These are phyloP conservation scores for Fusarium tjaetaba DNA, from an alignment of 2,329 filamentous ascomycete species.

Conservation along the genomic window DNA sequence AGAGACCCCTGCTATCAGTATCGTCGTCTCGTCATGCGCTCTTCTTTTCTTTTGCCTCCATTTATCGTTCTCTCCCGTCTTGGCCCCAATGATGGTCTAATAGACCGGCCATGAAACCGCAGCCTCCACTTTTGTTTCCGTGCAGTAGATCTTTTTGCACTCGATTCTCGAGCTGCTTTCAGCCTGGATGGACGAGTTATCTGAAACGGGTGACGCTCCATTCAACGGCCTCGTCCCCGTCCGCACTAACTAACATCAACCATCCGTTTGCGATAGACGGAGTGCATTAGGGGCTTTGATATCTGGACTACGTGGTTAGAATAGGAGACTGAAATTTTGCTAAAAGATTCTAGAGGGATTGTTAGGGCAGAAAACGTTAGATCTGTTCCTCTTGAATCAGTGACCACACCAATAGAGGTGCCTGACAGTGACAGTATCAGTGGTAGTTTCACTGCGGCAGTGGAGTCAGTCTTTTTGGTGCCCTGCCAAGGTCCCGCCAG, in stretches of 20 bases:
- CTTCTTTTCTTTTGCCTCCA: conserved; percentile 7
- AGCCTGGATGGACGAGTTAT: neutral
- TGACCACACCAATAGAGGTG: neutral
- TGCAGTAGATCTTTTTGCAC: neutral
- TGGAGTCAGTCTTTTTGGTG: conserved; percentile 29
- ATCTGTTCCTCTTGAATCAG: conserved; percentile 19
- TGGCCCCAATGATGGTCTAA: conserved; percentile 18
- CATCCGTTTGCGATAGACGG: neutral
- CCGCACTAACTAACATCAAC: neutral
- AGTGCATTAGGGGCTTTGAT: neutral
- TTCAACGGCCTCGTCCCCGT: neutral
- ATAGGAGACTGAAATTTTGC: neutral
- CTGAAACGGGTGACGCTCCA: conserved; percentile 13
- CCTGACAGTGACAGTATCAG: conserved; percentile 8
- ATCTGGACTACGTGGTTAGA: neutral
- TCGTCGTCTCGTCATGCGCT: neutral
- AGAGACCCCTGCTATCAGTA: neutral
- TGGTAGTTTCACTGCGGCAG: conserved; percentile 20
- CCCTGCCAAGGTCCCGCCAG: conserved; percentile 18
- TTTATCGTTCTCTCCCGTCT: neutral
- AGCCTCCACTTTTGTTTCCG: conserved; percentile 23
- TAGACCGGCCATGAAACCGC: neutral
- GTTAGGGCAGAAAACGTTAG: conserved; percentile 1
- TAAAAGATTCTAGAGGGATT: neutral
- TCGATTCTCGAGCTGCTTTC: neutral